Conservation (phyloP, 2,329 filamentous ascomycete species). For the Fusarium hainanense region DNA sequence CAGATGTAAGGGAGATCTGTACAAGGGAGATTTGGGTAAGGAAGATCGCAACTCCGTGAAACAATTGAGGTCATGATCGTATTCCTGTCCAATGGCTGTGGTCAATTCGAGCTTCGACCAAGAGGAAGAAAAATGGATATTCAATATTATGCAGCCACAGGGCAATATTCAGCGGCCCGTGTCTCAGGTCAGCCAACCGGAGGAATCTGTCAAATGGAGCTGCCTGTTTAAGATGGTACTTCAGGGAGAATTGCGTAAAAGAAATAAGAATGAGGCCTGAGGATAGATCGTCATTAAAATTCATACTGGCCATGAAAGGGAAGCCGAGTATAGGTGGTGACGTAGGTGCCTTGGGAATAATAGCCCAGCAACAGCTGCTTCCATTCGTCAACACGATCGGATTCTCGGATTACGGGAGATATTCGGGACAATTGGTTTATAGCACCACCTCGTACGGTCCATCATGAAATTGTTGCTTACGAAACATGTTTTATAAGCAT, state of each 20-base stretch:
- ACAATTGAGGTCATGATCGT: slow-evolving; percentile 12
- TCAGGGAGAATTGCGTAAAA: neutral
- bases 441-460: no score
- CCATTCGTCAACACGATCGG: no score
- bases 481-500: no score
- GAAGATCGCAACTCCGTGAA: neutral
- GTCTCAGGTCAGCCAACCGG: slow-evolving; percentile 16
- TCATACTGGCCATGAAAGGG: no score
- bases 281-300: neutral
- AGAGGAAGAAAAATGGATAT: neutral
- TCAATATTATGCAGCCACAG: neutral
- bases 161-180: neutral
- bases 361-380: no score
- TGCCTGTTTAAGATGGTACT: accelerated
- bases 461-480: no score
- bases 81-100: neutral
- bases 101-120: accelerated
- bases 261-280: neutral
- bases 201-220: neutral
- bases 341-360: neutral
- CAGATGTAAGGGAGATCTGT: neutral
- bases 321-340: neutral
- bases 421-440: no score
- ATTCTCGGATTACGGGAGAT: no score
- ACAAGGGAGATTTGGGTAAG: accelerated